phyloP scores from a whole-genome alignment of 2,329 filamentous ascomycete species.

The Zasmidium cellare region DNA sequence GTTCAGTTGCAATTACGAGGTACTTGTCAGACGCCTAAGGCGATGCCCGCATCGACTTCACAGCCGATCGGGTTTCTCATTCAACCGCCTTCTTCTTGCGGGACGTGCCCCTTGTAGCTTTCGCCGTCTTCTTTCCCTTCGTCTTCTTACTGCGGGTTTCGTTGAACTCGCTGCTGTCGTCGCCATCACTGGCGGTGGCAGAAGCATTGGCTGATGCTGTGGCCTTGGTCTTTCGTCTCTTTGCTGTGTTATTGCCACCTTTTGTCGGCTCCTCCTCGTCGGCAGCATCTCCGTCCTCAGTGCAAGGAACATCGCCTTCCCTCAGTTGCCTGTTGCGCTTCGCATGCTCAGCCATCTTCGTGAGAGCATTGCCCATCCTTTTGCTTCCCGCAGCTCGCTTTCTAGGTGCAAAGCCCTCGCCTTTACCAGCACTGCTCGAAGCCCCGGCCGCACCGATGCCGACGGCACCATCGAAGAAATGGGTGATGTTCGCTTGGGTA shows the following conservation, averaged over 20 bases:
- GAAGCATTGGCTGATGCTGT: neutral
- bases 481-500: slow-evolving; percentile 95
- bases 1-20: too few species aligned
- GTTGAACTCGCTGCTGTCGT: slow-evolving; percentile 9
- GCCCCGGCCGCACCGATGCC: slow-evolving; percentile 59
- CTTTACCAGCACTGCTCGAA: slow-evolving; percentile 27
- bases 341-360: slow-evolving; percentile 62
- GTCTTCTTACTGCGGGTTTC: slow-evolving; percentile 2
- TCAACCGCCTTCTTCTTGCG: neutral
- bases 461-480: slow-evolving; percentile 76
- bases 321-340: slow-evolving; percentile 27
- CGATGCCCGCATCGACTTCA: too few species aligned
- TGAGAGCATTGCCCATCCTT: slow-evolving; percentile 74
- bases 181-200: neutral
- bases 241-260: slow-evolving; percentile 4
- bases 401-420: slow-evolving; percentile 69
- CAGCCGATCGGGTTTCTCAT: neutral
- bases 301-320: slow-evolving; percentile 3
- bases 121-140: slow-evolving; percentile 4
- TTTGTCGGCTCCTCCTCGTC: neutral
- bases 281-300: neutral
- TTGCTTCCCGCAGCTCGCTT: slow-evolving; percentile 67
- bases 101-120: neutral
- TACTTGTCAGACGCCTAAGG: too few species aligned
- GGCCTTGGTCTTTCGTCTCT: slow-evolving; percentile 18